Evolutionary conservation across 306 rosid genomes (phyloP).

Genomic region (Pachyrhizus erosus): DNA sequence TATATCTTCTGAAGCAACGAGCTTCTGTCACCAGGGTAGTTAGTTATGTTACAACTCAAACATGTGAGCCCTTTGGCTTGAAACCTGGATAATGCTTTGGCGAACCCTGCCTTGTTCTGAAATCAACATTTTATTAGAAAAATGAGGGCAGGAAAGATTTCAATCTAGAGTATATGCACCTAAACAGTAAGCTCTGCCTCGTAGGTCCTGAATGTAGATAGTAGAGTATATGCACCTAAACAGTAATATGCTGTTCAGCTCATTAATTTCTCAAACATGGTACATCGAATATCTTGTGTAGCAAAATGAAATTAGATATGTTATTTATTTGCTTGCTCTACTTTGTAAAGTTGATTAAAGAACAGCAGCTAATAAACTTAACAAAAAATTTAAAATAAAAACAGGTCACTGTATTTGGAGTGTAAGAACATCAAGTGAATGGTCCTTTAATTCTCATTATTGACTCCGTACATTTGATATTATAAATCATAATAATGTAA

Average conservation of each 20-base stretch:
- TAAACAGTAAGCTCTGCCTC: too few relatives aligned
- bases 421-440: neutral
- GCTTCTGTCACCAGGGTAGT: too few relatives aligned
- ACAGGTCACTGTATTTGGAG: neutral
- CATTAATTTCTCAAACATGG: neutral
- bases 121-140: too few relatives aligned
- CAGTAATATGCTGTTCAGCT: neutral
- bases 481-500: neutral
- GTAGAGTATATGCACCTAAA: neutral
- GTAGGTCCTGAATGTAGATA: neutral
- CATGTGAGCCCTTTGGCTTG: too few relatives aligned
- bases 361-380: neutral
- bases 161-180: too few relatives aligned
- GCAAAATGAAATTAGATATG: neutral
- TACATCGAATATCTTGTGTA: neutral
- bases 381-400: neutral
- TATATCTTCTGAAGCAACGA: too few relatives aligned
- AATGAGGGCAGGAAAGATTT: too few relatives aligned
- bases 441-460: constrained; percentile 15
- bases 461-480: neutral
- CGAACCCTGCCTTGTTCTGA: too few relatives aligned
- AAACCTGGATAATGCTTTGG: too few relatives aligned
- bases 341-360: neutral
- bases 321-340: neutral
- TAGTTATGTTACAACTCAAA: too few relatives aligned